Conservation (phyloP, 805 yeast genomes). For the Sugiyamaella valdiviana region DNA sequence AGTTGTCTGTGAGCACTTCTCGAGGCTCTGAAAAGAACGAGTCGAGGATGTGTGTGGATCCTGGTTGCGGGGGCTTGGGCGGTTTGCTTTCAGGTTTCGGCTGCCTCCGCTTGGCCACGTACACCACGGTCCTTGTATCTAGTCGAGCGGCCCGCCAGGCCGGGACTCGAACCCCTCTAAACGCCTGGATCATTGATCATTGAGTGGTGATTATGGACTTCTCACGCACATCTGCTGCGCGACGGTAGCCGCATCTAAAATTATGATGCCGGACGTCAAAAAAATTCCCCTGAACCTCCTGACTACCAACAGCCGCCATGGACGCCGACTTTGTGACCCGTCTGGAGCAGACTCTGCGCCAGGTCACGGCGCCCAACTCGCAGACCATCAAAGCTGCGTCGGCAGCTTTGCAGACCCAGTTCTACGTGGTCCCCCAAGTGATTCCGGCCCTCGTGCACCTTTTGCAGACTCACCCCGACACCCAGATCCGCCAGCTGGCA, state of each 20-base stretch:
- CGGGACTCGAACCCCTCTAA: no score
- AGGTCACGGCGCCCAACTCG: slow-evolving; percentile 70
- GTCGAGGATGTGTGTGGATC: neutral
- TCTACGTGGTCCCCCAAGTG: slow-evolving; percentile 62
- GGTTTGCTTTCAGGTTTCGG: neutral
- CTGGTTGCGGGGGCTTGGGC: neutral
- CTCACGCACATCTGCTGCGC: neutral
- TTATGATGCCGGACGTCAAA: neutral
- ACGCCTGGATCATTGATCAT: no score
- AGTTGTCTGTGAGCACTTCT: neutral
- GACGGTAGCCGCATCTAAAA: neutral
- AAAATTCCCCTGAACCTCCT: slow-evolving; percentile 1
- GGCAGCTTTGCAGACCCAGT: slow-evolving; percentile 60
- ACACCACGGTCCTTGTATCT: no score
- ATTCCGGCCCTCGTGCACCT: slow-evolving; percentile 81
- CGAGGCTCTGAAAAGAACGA: neutral
- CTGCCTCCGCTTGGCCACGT: no score
- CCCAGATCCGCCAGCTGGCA: slow-evolving; percentile 80
- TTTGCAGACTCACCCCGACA: slow-evolving; percentile 61
- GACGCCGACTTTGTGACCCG: slow-evolving; percentile 63
- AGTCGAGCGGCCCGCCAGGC: no score
- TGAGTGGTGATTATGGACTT: no score
- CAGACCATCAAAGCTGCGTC: slow-evolving; percentile 80
- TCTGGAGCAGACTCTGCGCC: slow-evolving; percentile 72
- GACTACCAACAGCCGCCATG: slow-evolving; percentile 36